A percentile compares a stretch with the other conserved stretches of the same genome.
phyloP scores from a whole-genome alignment of 2,329 filamentous ascomycete species.

The Verticillium isaacii region DNA sequence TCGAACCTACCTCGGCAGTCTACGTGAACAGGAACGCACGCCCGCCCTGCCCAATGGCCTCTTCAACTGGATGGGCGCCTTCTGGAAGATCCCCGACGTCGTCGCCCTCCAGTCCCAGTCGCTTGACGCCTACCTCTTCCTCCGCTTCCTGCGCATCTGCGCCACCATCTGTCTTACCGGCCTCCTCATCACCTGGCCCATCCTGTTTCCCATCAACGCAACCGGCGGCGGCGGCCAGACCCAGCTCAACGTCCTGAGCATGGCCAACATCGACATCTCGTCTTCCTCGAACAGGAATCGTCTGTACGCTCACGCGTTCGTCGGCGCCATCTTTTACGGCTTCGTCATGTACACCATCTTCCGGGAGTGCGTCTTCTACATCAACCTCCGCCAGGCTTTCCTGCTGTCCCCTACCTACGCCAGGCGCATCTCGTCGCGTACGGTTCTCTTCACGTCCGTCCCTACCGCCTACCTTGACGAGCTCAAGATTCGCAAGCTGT shows the following conservation, averaged over 20 bases:
- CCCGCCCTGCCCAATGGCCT: constrained; percentile 50
- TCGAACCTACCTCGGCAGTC: constrained; percentile 42
- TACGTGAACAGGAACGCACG: constrained; percentile 49
- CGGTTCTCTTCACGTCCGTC: constrained; percentile 83
- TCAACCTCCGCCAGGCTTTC: constrained; percentile 91
- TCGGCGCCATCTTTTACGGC: constrained; percentile 77
- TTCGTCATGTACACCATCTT: constrained; percentile 89
- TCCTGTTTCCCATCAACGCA: constrained; percentile 80
- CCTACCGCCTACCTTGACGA: constrained; percentile 74
- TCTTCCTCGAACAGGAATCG: constrained; percentile 50
- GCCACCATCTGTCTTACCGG: constrained; percentile 78
- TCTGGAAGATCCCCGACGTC: constrained; percentile 63
- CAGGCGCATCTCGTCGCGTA: constrained; percentile 81
- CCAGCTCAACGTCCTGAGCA: constrained; percentile 74
- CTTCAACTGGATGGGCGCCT: constrained; percentile 58
- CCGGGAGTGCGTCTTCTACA: constrained; percentile 83
- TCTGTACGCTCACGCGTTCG: constrained; percentile 77
- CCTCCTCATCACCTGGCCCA: constrained; percentile 77
- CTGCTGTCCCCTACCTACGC: constrained; percentile 80
- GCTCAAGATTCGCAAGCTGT: constrained; percentile 71
- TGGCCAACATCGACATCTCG: constrained; percentile 65
- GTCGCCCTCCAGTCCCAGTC: constrained; percentile 81
- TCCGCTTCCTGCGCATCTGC: constrained; percentile 77
- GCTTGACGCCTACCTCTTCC: constrained; percentile 78
- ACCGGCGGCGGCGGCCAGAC: constrained; percentile 64